Conservation (phyloP, 108 stramenopile species). For the Stephanodiscus minutulus region DNA sequence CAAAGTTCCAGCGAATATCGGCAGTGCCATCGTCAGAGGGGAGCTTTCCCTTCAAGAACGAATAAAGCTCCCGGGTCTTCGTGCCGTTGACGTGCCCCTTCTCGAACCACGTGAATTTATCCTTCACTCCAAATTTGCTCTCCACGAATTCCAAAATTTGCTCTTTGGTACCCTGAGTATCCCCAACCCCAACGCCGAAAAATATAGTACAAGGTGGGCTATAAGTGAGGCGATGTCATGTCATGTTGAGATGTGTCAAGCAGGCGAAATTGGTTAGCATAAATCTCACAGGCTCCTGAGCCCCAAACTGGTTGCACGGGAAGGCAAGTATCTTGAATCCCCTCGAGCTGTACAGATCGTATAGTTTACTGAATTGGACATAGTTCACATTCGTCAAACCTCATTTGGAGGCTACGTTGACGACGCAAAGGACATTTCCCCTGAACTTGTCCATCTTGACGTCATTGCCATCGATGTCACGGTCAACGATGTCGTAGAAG, state of each 20-base stretch:
- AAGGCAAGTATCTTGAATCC: constrained; percentile 79
- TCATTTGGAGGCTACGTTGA: constrained; percentile 82
- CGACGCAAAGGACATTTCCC: constrained; percentile 68
- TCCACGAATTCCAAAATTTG: constrained; percentile 68
- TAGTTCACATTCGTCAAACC: constrained; percentile 55
- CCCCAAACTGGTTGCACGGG: constrained; percentile 83
- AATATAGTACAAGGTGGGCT: background rate
- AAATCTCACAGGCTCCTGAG: constrained; percentile 67
- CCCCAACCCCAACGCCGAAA: too few relatives aligned
- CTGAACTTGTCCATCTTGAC: constrained; percentile 55
- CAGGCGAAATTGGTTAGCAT: background rate
- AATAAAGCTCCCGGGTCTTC: constrained; percentile 69
- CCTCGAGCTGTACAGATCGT: constrained; percentile 56
- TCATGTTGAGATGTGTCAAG: background rate
- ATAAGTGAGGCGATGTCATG: background rate
- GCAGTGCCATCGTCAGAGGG: constrained; percentile 63
- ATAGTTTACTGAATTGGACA: constrained; percentile 48
- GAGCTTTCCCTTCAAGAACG: constrained; percentile 60
- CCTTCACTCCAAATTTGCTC: constrained; percentile 43
- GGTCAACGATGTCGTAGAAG: constrained; percentile 60
- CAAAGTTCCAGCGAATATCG: constrained; percentile 70
- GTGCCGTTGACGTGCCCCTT: constrained; percentile 80
- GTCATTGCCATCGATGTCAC: constrained; percentile 53
- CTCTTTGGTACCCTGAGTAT: constrained; percentile 54
- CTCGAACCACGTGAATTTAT: constrained; percentile 77